Percentiles rank a stretch among this genome's conserved stretches.
phyloP scores from a whole-genome alignment of 2,329 filamentous ascomycete species.

The Claviceps pazoutovae region DNA sequence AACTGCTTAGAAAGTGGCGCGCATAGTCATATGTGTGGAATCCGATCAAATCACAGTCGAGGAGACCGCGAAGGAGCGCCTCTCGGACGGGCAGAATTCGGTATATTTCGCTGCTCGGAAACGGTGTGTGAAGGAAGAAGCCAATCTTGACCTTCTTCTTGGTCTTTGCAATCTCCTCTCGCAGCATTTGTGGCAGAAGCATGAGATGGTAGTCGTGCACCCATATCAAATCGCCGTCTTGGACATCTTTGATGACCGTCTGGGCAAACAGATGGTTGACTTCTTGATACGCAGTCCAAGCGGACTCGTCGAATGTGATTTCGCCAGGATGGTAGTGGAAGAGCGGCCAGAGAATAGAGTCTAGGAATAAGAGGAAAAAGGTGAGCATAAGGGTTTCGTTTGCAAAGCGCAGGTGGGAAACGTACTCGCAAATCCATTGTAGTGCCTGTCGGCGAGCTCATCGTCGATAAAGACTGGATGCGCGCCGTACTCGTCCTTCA shows the following conservation, averaged over 20 bases:
- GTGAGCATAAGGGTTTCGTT: neutral
- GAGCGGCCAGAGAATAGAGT: conserved; percentile 95
- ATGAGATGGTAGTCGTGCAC: conserved; percentile 98
- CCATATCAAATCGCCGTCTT: conserved; percentile 93
- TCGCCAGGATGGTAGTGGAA: conserved; percentile 98
- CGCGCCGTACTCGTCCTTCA: conserved; percentile 79
- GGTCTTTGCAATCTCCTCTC: conserved; percentile 66
- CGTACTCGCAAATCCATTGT: conserved; percentile 95
- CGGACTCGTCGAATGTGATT: conserved; percentile 92
- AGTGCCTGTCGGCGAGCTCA: conserved; percentile 85
- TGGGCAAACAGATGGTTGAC: conserved; percentile 89
- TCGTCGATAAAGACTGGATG: conserved; percentile 89
- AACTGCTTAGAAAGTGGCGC: conserved; percentile 92
- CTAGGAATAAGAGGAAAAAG: conserved; percentile 28
- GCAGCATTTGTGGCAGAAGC: conserved; percentile 89
- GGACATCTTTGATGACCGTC: conserved; percentile 71
- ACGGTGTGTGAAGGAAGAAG: conserved; percentile 95
- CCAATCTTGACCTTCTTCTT: conserved; percentile 94
- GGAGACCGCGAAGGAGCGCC: conserved; percentile 69
- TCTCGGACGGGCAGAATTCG: conserved; percentile 87
- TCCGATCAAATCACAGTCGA: conserved; percentile 89
- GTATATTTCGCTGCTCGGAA: conserved; percentile 94
- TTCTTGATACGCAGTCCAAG: conserved; percentile 85
- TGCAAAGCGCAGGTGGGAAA: neutral
- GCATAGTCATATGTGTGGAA: conserved; percentile 99